Conservation (phyloP, 768 basidiomycete genomes). For the Russula lepida region DNA sequence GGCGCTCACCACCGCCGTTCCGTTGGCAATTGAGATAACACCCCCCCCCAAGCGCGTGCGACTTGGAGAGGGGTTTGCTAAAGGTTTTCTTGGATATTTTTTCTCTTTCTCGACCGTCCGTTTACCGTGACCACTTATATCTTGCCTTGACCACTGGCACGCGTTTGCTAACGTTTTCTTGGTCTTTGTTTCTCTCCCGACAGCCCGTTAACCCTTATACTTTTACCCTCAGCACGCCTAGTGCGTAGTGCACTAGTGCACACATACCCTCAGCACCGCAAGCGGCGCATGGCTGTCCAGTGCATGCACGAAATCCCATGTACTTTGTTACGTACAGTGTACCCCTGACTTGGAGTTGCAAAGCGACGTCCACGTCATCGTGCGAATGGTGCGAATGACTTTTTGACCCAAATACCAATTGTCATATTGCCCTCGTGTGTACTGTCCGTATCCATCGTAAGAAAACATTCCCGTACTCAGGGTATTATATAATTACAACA, state of each 20-base stretch:
- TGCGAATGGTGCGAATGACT: no score
- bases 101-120: not conserved
- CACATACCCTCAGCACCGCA: not conserved
- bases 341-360: not conserved
- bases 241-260: no score
- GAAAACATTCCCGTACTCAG: not conserved
- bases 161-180: not conserved
- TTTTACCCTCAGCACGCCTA: not conserved
- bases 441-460: not conserved
- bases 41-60: not conserved
- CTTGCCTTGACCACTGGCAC: not conserved
- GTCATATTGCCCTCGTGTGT: not conserved
- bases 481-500: not conserved
- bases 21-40: not conserved
- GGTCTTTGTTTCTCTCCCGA: accelerated
- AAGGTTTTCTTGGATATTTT: not conserved
- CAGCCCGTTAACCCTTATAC: not conserved
- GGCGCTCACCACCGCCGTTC: not conserved
- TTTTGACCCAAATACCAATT: no score
- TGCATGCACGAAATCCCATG: not conserved
- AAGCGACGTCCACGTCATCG: no score
- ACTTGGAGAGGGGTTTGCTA: not conserved
- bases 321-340: not conserved
- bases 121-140: no score
- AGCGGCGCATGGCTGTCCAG: not conserved